Evolutionary conservation across 768 basidiomycete genomes (phyloP), one percentile per base, ranked within the genome.

Genomic region (Gelatoporia subvermispora): DNA sequence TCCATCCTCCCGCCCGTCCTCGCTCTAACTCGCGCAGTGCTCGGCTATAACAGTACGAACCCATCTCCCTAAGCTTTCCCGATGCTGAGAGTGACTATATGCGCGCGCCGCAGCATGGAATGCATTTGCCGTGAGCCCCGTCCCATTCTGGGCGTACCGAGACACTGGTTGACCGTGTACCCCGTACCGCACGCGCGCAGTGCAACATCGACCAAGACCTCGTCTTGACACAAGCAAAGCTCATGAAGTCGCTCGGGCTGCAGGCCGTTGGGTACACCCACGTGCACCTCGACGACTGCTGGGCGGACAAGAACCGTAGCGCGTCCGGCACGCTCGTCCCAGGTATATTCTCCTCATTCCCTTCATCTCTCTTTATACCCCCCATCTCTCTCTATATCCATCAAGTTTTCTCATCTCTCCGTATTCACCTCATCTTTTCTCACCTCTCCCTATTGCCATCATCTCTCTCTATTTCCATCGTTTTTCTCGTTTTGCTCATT

Each of bases 211-310:
- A 81, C 48, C 79, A 83, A 58, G 64, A 60, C 1, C 65, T 81
- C 18, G 69, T 83, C 18, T 51, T 81, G 10, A 63, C 74, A 49
- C 77, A 75, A 0, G 75, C 82, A 2, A 53, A 65, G 1, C 63
- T 76, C 39, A 72, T 82, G 66, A 75, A 75, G 59, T 66, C 68
- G 1, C 72, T 78, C n/a, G 79, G 80, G 5, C 69, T 84, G 16
- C 55, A 65, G 79, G 77, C 77, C 46, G 72, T 69, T 22, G 82
- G 82, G 2, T 85, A 84, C 55, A 66, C 71, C 41, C 71, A 78
- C 52, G 65, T 84, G 47, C 82, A 81, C 48, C 57, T 85, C 18
- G 82, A 85, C 49, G 82, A 85, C 48, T 85, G 82, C 54, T 85
- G 80, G 54, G 75, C 81, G 3, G 75, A 79, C 61, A 82, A 75